These are phyloP conservation scores for Jacaranda copaia DNA, from an alignment of 257 asterid species.

Conservation along the genomic window DNA sequence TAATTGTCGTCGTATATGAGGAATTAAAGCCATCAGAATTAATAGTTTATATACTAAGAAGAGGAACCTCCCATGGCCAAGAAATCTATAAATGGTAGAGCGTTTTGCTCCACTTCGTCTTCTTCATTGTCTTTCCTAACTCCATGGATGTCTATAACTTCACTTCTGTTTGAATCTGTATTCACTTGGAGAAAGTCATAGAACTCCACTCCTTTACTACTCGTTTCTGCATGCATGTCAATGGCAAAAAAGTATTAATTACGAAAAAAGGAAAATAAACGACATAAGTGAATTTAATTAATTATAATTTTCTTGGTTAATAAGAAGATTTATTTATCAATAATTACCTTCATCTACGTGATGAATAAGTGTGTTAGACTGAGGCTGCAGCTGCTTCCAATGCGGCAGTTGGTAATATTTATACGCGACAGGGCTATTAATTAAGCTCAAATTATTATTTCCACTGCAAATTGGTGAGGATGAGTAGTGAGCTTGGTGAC, in stretches of 20 bases:
- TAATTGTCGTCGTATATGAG: not conserved
- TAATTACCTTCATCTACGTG: too few species aligned
- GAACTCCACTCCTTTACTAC: constrained; percentile 59
- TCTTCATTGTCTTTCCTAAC: constrained; percentile 44
- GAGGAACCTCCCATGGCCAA: constrained; percentile 52
- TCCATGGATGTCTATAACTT: constrained; percentile 57
- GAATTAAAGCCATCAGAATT: not conserved
- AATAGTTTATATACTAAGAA: not conserved
- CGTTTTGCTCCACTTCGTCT: constrained; percentile 58
- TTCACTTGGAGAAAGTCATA: constrained; percentile 78
- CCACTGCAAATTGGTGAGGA: constrained; percentile 32
- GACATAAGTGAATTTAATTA: too few species aligned
- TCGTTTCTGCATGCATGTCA: constrained; percentile 50
- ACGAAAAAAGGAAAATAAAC: not conserved
- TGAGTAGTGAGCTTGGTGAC: constrained; percentile 19
- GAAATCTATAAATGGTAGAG: constrained; percentile 55
- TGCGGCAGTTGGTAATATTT: too few species aligned
- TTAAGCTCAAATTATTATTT: constrained; percentile 36
- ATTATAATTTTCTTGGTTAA: too few species aligned
- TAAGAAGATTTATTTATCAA: too few species aligned
- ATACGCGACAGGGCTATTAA: constrained; percentile 13
- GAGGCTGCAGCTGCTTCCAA: too few species aligned
- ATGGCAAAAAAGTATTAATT: not conserved
- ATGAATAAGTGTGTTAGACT: too few species aligned
- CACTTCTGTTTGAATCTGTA: constrained; percentile 73